Evolutionary conservation across 2,329 filamentous ascomycete species (phyloP).

Genomic region (Chaetoscypha palmicola): DNA sequence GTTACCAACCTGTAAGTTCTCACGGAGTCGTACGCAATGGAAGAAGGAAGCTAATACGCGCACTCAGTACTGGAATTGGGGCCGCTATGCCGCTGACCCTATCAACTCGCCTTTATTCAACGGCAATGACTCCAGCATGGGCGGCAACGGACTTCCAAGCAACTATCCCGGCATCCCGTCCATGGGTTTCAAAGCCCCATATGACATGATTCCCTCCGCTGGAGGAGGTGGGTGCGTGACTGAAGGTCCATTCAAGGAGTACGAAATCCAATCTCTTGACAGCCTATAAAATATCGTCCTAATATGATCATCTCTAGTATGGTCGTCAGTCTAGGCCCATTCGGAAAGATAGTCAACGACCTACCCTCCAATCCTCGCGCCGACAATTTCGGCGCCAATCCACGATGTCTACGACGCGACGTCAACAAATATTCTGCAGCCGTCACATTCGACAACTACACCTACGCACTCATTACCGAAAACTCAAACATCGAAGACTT

Average conservation of each 20-base stretch:
- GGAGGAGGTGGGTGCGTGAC: slow-evolving; percentile 50
- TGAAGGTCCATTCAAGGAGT: slow-evolving; percentile 39
- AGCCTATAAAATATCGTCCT: neutral
- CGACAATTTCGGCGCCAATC: slow-evolving; percentile 32
- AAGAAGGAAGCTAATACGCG: too few relatives aligned
- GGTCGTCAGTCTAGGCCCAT: slow-evolving; percentile 40
- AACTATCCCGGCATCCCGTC: slow-evolving; percentile 30
- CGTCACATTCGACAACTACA: neutral
- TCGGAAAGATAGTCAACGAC: slow-evolving; percentile 30
- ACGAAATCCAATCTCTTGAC: neutral
- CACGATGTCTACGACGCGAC: slow-evolving; percentile 37
- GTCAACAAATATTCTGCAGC: slow-evolving; percentile 33
- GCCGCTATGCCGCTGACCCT: slow-evolving; percentile 39
- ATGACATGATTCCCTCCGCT: slow-evolving; percentile 32
- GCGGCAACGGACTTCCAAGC: slow-evolving; percentile 38
- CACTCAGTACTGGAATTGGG: slow-evolving; percentile 41
- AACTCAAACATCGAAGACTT: slow-evolving; percentile 36
- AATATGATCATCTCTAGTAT: slow-evolving; percentile 21
- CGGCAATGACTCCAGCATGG: slow-evolving; percentile 43
- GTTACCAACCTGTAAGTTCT: slow-evolving; percentile 34
- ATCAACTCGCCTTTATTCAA: slow-evolving; percentile 46
- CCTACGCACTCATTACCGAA: slow-evolving; percentile 34
- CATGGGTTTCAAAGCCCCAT: slow-evolving; percentile 14
- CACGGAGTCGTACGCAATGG: too few relatives aligned
- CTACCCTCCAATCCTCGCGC: slow-evolving; percentile 31